phyloP scores from a whole-genome alignment of 495 filamentous ascomycete species.

The Daldinia concentrica region DNA sequence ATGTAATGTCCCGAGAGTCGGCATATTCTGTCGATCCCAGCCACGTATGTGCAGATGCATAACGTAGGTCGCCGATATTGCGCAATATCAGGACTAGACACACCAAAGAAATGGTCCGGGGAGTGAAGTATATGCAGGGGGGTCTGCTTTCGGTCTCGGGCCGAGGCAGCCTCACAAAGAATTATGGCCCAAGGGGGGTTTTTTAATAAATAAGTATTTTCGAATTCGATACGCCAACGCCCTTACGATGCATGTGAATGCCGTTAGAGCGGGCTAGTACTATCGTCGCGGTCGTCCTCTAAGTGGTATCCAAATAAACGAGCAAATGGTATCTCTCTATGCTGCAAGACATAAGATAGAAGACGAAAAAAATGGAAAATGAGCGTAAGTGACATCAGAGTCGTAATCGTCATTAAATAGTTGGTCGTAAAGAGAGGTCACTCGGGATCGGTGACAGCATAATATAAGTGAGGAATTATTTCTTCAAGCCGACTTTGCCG shows the following conservation, averaged over 20 bases:
- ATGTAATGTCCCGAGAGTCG: conserved; percentile 33
- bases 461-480: conserved; percentile 28
- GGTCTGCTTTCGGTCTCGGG: conserved; percentile 33
- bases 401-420: conserved; percentile 37
- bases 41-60: conserved; percentile 37
- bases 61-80: conserved; percentile 41
- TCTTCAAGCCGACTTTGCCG: conserved; percentile 56
- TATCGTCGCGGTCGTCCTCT: conserved; percentile 34
- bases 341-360: conserved; percentile 34
- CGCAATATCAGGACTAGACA: conserved; percentile 10
- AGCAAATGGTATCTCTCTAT: conserved; percentile 46
- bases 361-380: conserved; percentile 15
- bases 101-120: conserved; percentile 29
- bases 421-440: conserved; percentile 15
- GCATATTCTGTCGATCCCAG: conserved; percentile 31
- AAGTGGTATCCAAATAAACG: conserved; percentile 41
- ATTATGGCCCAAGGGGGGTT: conserved; percentile 27
- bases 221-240: conserved; percentile 33
- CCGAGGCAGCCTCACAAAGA: conserved; percentile 36
- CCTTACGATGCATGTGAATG: conserved; percentile 39
- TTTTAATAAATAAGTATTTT: conserved; percentile 38
- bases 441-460: conserved; percentile 5
- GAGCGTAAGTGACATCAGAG: conserved; percentile 37
- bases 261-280: conserved; percentile 20
- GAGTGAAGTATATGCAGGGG: conserved; percentile 33